Evolutionary conservation across 176 grass and related monocot species (phyloP).

Genomic region (Aegilops sharonensis): DNA sequence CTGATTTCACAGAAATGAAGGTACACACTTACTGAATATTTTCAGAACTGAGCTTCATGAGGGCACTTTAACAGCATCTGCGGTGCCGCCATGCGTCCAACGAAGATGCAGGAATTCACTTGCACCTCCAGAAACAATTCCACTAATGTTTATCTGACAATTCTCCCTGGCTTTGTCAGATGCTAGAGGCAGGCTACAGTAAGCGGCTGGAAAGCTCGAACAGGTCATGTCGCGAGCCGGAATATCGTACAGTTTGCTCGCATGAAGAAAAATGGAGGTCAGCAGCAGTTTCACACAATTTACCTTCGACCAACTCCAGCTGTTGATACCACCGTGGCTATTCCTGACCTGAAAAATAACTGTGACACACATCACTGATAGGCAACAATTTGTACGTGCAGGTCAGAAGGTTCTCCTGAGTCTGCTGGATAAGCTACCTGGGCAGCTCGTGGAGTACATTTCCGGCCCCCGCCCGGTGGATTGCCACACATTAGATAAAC

Average conservation of each 20-base stretch:
- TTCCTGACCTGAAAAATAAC: too few relatives aligned
- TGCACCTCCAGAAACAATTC: not conserved
- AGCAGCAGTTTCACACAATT: not conserved
- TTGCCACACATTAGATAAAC: too few relatives aligned
- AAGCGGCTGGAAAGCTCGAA: constrained; percentile 82
- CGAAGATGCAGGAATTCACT: not conserved
- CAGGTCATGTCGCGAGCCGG: constrained; percentile 69
- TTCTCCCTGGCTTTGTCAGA: constrained; percentile 35
- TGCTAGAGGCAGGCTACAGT: constrained; percentile 74
- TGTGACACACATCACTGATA: too few relatives aligned
- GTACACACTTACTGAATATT: constrained; percentile 30
- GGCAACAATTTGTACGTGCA: constrained; percentile 12
- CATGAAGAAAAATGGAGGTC: constrained; percentile 71
- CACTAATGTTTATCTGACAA: not conserved
- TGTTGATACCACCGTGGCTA: too few relatives aligned
- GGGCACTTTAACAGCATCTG: not conserved
- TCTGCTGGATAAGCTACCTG: constrained; percentile 84
- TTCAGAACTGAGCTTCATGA: not conserved
- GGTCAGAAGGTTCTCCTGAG: constrained; percentile 65
- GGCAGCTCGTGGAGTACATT: constrained; percentile 79
- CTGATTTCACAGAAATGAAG: constrained; percentile 93
- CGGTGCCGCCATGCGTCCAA: not conserved
- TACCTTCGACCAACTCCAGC: not conserved
- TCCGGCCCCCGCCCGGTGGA: too few relatives aligned
- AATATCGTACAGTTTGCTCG: constrained; percentile 97